phyloP scores from a whole-genome alignment of 2,329 filamentous ascomycete genomes.

The Xylariaceae sp. region DNA sequence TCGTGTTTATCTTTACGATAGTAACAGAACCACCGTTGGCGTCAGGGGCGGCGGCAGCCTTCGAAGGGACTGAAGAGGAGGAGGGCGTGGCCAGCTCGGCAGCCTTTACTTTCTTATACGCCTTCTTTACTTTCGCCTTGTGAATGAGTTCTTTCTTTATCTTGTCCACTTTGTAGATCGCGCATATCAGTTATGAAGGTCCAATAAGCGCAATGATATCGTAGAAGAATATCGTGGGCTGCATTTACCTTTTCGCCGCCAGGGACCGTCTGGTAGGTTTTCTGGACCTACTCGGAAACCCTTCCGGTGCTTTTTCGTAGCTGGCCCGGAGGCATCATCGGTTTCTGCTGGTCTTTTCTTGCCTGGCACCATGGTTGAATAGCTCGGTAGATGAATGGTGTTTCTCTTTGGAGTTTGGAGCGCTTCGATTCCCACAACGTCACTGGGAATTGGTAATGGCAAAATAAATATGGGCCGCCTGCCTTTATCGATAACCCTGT shows the following conservation, averaged over 20 bases:
- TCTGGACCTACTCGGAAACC: slow-evolving; percentile 84
- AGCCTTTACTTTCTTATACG: slow-evolving; percentile 81
- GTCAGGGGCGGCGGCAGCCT: slow-evolving; percentile 2
- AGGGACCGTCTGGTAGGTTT: slow-evolving; percentile 84
- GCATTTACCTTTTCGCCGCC: slow-evolving; percentile 64
- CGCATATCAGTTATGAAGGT: slow-evolving; percentile 10
- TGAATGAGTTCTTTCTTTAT: slow-evolving; percentile 86
- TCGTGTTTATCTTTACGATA: slow-evolving; percentile 9
- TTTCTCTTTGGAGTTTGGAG: neutral
- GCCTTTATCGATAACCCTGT: neutral
- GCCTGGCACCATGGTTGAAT: slow-evolving; percentile 43
- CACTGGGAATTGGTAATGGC: neutral
- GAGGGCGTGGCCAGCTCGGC: slow-evolving; percentile 31
- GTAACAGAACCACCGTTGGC: slow-evolving; percentile 10
- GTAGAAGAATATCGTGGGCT: neutral
- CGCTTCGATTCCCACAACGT: neutral
- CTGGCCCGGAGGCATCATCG: slow-evolving; percentile 33
- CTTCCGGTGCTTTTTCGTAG: slow-evolving; percentile 51
- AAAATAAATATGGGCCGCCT: neutral
- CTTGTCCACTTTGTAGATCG: slow-evolving; percentile 54
- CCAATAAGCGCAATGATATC: neutral
- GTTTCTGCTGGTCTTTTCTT: slow-evolving; percentile 43
- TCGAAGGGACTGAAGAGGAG: slow-evolving; percentile 14
- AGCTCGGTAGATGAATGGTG: neutral
- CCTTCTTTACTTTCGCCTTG: slow-evolving; percentile 89